These are phyloP conservation scores for Boletus calvinii DNA, from an alignment of 1,284 basidiomycete species.

Conservation along the genomic window DNA sequence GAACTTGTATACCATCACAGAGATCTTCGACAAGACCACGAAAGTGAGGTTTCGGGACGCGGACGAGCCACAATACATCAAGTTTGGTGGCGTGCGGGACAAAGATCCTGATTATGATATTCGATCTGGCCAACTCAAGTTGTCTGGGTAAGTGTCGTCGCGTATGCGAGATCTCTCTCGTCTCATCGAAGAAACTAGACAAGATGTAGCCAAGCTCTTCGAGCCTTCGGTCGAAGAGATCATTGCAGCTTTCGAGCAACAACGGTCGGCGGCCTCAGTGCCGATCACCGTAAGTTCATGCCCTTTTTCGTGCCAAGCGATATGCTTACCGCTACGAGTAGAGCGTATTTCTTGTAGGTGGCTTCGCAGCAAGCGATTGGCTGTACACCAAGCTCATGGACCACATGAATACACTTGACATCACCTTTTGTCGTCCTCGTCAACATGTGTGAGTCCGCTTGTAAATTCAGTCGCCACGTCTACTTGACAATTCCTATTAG, in stretches of 20 bases:
- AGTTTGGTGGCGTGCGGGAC: conserved; percentile 46
- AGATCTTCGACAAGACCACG: conserved; percentile 48
- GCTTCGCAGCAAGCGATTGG: conserved; percentile 50
- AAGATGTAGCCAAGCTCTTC: conserved; percentile 42
- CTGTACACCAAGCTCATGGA: conserved; percentile 38
- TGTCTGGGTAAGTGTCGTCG: conserved; percentile 37
- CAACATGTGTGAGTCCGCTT: conserved; percentile 34
- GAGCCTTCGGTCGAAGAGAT: conserved; percentile 44
- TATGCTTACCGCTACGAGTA: conserved; percentile 9
- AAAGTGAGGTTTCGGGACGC: conserved; percentile 44
- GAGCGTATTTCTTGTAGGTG: conserved; percentile 41
- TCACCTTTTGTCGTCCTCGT: conserved; percentile 36
- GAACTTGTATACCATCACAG: conserved; percentile 39
- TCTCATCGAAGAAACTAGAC: conserved; percentile 25
- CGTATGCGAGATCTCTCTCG: not conserved
- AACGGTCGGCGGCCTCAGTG: conserved; percentile 28
- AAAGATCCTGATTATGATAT: conserved; percentile 43
- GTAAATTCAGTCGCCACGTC: not conserved
- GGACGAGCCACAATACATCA: conserved; percentile 43
- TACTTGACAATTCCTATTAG: conserved; percentile 34
- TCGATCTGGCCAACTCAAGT: conserved; percentile 42
- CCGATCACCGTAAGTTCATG: conserved; percentile 32
- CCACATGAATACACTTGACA: conserved; percentile 25
- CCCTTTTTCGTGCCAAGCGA: not conserved
- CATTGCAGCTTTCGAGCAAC: conserved; percentile 37